Evolutionary conservation across 257 asterid species (phyloP).

Genomic region (Nicotiana sylvestris): DNA sequence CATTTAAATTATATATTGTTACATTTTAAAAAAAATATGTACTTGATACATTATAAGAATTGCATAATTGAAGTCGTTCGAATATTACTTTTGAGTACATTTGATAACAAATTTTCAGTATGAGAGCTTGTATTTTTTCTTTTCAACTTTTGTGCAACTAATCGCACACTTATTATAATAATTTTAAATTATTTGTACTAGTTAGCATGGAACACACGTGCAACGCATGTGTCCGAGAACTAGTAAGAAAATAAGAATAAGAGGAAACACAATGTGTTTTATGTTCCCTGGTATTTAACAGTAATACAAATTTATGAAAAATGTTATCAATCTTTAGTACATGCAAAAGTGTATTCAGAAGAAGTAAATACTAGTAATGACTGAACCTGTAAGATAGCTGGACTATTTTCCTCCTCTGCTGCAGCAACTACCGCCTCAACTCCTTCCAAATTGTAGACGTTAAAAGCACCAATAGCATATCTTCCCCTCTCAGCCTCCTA

Average conservation of each 20-base stretch:
- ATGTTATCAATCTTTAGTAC: neutral
- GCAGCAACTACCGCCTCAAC: conserved; percentile 93
- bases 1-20: too few species aligned
- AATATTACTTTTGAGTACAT: too few species aligned
- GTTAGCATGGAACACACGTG: too few species aligned
- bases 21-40: too few species aligned
- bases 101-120: too few species aligned
- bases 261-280: neutral
- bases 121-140: too few species aligned
- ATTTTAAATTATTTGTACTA: too few species aligned
- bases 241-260: neutral
- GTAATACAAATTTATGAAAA: neutral
- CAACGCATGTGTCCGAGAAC: too few species aligned
- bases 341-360: neutral
- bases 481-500: conserved; percentile 89
- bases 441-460: conserved; percentile 92
- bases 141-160: too few species aligned
- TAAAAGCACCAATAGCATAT: conserved; percentile 94
- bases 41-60: too few species aligned
- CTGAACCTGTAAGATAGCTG: conserved; percentile 93
- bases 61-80: too few species aligned
- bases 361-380: conserved; percentile 8
- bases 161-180: too few species aligned
- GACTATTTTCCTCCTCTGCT: conserved; percentile 83
- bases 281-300: neutral